Conservation (phyloP, 1,284 basidiomycete species). For the Tremellales sp. region DNA sequence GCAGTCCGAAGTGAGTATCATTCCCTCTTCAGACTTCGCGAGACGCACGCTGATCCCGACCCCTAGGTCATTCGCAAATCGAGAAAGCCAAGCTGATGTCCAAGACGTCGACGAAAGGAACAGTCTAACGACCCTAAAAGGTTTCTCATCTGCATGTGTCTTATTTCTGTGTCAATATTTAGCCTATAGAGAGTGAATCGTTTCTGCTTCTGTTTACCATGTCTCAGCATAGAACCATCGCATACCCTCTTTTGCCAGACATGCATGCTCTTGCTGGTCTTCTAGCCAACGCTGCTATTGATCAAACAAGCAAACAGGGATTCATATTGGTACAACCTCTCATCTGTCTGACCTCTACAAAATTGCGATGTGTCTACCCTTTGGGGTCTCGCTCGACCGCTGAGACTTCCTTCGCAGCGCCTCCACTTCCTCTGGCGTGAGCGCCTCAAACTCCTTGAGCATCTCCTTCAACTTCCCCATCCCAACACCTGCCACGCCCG, state of each 20-base stretch:
- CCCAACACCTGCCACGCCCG: conserved; percentile 42
- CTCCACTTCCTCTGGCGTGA: conserved; percentile 15
- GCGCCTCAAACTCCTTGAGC: conserved; percentile 45
- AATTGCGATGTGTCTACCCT: conserved; percentile 49
- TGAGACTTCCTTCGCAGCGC: conserved; percentile 3
- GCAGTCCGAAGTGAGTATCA: conserved; percentile 45
- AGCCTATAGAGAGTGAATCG: no score
- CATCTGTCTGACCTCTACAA: background rate
- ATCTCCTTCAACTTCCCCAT: conserved; percentile 44
- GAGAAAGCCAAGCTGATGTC: conserved; percentile 90
- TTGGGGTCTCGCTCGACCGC: background rate
- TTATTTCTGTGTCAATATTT: no score
- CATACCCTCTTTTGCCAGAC: no score
- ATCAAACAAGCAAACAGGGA: no score
- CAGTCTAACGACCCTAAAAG: no score
- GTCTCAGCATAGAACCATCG: no score
- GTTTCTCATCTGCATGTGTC: no score
- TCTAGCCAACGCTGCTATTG: no score
- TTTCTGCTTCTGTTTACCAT: no score
- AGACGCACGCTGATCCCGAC: background rate
- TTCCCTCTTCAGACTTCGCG: background rate
- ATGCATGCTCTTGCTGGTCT: no score
- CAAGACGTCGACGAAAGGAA: conserved; percentile 57
- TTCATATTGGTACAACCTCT: no score
- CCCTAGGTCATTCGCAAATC: conserved; percentile 55